Percentiles rank a stretch among this genome's conserved stretches.
Evolutionary conservation across 2,329 filamentous ascomycete species (phyloP).

Genomic region (Fusarium anthophilum): DNA sequence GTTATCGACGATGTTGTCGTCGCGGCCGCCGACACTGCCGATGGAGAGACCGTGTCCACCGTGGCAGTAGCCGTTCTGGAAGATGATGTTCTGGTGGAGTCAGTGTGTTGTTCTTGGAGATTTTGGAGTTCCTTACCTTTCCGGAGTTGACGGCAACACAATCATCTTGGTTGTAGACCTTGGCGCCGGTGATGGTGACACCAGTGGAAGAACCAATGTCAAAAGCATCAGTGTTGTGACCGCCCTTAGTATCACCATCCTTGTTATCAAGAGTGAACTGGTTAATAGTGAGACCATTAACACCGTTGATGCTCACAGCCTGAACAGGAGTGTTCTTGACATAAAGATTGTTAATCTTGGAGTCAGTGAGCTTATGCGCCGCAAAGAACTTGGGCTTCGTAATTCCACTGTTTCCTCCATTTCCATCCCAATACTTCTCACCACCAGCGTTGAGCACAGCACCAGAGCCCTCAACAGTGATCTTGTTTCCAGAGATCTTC

Average conservation of each 20-base stretch:
- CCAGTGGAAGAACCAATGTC: conserved; percentile 61
- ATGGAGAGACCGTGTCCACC: conserved; percentile 56
- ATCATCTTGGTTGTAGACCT: conserved; percentile 69
- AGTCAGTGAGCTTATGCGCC: conserved; percentile 39
- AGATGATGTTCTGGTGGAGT: conserved; percentile 51
- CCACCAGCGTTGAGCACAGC: conserved; percentile 33
- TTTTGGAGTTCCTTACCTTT: conserved; percentile 5
- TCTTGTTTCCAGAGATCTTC: conserved; percentile 29
- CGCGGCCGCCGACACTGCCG: conserved; percentile 56
- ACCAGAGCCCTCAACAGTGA: conserved; percentile 38
- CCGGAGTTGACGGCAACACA: conserved; percentile 67
- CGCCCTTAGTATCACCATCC: conserved; percentile 47
- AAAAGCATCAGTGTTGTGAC: conserved; percentile 68
- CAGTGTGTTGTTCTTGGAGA: fast-evolving
- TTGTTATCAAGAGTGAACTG: conserved; percentile 52
- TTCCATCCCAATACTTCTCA: conserved; percentile 37
- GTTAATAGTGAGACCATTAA: conserved; percentile 48
- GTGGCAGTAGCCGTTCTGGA: conserved; percentile 55
- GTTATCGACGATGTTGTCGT: conserved; percentile 61
- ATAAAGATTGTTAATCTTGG: conserved; percentile 49
- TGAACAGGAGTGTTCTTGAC: conserved; percentile 56
- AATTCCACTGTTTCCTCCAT: conserved; percentile 29
- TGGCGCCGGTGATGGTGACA: conserved; percentile 61
- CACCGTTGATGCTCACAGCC: conserved; percentile 51
- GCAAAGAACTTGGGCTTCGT: conserved; percentile 40